Base-by-base conservation (phyloP, 179 eudicot genomes). In the Drosera spatulata region DNA sequence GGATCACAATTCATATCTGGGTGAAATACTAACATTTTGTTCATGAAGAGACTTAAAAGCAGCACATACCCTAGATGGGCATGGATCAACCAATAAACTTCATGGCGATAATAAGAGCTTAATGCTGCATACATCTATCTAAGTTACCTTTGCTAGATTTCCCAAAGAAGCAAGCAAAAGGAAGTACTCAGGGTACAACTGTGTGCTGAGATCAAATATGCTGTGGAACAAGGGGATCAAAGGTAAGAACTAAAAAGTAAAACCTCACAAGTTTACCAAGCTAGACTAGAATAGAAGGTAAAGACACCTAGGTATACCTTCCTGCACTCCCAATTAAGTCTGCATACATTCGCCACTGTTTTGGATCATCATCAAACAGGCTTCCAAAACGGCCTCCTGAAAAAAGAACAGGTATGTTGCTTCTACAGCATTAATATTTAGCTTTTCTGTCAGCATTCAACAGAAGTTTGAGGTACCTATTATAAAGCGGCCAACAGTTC, bases 241-340 rank as follows among this genome's bases (percentile, higher is more conserved):
- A 55, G 12, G 39, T 7, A 22, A 39, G 37, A 3, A 22, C 10
- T 33, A 22, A n/a, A 4, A 2, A 7, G 39, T 8, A 2, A 4
- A 55, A 3, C 2, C 41, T 55, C 3, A 37, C 8, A 22, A n/a
- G 37, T 8, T 7, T 33, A 10, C 37, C 10, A 55, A 39, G 7
- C 8, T 55, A 37, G 4, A 4, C 4, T 12, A 10, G 1, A 50
- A 50, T 10, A 50, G 33, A 3, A 53, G 38, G 7, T 14, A 4
- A 10, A 12, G 2, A 5, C 6, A 44, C 6, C 39, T 55, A 2
- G 39, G 38, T 41, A 50, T 60, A 91, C 98, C 98, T 91, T 72
- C 96, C 98, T 53, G 91, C 86, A 78, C 98, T 91, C 68, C 98
- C 98, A 70, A 91, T 82, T 72, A 91, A 88, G 72, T 91, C 98